Evolutionary conservation across 352 stramenopile genomes (phyloP).

Genomic region (Globisporangium heterothallicum): DNA sequence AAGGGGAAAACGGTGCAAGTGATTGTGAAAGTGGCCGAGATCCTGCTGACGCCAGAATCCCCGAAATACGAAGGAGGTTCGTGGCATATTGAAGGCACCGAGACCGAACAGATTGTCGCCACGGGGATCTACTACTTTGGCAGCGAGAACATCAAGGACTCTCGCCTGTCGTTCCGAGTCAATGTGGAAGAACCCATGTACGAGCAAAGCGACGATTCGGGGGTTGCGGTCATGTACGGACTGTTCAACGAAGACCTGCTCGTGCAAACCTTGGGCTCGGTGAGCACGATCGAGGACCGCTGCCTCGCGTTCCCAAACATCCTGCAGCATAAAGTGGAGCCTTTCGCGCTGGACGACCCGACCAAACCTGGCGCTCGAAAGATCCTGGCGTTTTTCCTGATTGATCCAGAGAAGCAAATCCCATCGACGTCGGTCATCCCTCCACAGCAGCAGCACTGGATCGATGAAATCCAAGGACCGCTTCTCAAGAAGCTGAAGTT

Average conservation of each 20-base stretch:
- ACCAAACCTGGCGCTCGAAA: constrained; percentile 30
- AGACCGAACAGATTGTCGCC: constrained; percentile 34
- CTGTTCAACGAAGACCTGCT: constrained; percentile 16
- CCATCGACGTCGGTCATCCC: constrained; percentile 31
- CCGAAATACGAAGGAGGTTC: constrained; percentile 29
- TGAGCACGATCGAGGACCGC: constrained; percentile 18
- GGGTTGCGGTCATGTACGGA: constrained; percentile 25
- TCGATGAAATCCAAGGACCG: constrained; percentile 6
- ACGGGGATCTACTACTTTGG: constrained; percentile 50
- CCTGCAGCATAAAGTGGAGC: constrained; percentile 37
- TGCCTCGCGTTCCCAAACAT: constrained; percentile 40
- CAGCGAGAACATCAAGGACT: constrained; percentile 39
- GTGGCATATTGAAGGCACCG: constrained; percentile 51
- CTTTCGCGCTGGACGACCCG: constrained; percentile 33
- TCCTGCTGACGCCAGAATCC: constrained; percentile 35
- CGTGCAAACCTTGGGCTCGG: constrained; percentile 20
- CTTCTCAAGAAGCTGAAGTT: constrained; percentile 10
- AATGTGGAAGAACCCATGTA: constrained; percentile 22
- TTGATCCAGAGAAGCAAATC: constrained; percentile 25
- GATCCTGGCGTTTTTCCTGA: constrained; percentile 44
- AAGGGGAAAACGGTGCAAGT: constrained; percentile 24
- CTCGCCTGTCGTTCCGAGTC: constrained; percentile 29
- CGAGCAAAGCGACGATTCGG: constrained; percentile 25
- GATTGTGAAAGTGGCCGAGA: constrained; percentile 51
- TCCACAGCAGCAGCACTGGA: constrained; percentile 36